phyloP scores from a whole-genome alignment of 164 flowering plant species.

The Aristolochia contorta region DNA sequence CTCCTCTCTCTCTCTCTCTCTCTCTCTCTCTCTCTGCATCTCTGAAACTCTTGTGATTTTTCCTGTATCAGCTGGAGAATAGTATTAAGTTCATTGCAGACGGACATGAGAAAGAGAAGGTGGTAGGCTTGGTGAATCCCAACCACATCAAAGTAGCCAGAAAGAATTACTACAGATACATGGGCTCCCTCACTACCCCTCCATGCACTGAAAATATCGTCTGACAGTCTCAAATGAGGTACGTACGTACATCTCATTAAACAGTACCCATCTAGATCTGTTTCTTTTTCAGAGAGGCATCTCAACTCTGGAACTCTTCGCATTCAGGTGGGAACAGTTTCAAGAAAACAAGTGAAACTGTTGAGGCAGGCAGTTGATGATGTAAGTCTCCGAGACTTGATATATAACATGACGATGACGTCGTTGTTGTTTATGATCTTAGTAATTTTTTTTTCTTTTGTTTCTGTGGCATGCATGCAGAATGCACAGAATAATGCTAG shows the following conservation, averaged over 20 bases:
- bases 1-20: too few species aligned
- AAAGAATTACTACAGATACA: slow-evolving; percentile 36
- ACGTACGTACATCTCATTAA: too few species aligned
- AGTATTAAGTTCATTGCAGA: slow-evolving; percentile 16
- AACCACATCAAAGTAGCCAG: slow-evolving; percentile 16
- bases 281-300: too few species aligned
- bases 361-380: slow-evolving; percentile 8
- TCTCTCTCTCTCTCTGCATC: too few species aligned
- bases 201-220: slow-evolving; percentile 45
- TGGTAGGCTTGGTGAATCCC: slow-evolving; percentile 26
- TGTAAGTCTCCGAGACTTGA: background rate
- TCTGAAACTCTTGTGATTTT: too few species aligned
- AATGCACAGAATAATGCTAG: slow-evolving; percentile 8
- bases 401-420: background rate
- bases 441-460: background rate
- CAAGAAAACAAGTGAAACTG: slow-evolving; percentile 7
- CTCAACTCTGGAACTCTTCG: background rate
- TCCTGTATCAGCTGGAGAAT: slow-evolving; percentile 13
- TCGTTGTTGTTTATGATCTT: too few species aligned
- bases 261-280: too few species aligned
- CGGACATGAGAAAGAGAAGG: slow-evolving; percentile 3
- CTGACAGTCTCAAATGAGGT: slow-evolving; percentile 47
- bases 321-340: slow-evolving; percentile 10
- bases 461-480: slow-evolving; percentile 2
- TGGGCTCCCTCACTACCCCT: slow-evolving; percentile 32